A percentile compares a stretch with the other conserved stretches of the same genome.
phyloP scores from a whole-genome alignment of 768 basidiomycete species.

The Kwoniella sp. region DNA sequence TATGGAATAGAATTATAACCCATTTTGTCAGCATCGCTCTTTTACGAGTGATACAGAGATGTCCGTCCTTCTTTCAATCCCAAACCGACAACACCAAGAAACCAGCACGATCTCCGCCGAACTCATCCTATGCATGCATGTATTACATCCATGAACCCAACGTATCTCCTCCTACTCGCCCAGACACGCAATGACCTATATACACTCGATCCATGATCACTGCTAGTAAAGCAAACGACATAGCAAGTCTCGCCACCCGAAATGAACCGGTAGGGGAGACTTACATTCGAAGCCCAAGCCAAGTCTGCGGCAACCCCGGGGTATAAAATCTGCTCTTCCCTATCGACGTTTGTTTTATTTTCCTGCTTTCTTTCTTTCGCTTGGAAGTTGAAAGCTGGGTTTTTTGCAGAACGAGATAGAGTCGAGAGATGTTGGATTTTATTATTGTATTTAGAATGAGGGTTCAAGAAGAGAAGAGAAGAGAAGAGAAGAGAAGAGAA shows the following conservation, averaged over 20 bases:
- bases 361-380: background rate
- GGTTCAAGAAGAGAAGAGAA: background rate
- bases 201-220: background rate
- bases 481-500: background rate
- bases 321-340: background rate
- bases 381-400: background rate
- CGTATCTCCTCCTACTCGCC: background rate
- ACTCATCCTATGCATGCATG: background rate
- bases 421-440: background rate
- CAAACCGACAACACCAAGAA: no score
- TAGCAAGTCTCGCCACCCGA: background rate
- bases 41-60: background rate
- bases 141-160: background rate
- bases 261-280: background rate
- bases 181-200: background rate
- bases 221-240: background rate
- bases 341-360: background rate
- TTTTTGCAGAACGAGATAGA: background rate
- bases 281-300: background rate
- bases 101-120: no score
- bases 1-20: background rate
- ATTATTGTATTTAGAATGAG: background rate
- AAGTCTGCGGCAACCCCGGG: no score
- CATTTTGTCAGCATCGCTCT: background rate
- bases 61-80: background rate